A percentile compares a stretch with the other conserved stretches of the same genome.
phyloP scores from a whole-genome alignment of 768 basidiomycete genomes.

The Pisolithus albus region DNA sequence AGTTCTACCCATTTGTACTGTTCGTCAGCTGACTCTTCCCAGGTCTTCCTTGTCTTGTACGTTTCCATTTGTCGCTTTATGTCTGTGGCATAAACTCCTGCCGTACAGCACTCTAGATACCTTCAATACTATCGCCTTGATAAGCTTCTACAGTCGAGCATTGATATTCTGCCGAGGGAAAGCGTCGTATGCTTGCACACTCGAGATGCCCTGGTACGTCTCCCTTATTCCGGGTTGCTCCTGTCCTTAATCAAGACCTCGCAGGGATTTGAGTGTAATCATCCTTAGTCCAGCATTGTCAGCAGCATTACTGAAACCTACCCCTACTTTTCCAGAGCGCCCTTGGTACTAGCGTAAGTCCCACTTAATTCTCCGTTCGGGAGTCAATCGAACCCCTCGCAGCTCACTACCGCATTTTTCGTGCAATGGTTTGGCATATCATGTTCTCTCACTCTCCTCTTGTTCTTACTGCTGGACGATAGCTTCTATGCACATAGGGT shows the following conservation, averaged over 20 bases:
- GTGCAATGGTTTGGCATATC: conserved; percentile 13
- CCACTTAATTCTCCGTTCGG: too few species aligned
- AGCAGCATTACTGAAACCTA: not conserved
- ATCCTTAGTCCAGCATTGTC: not conserved
- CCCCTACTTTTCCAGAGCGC: not conserved
- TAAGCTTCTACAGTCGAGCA: not conserved
- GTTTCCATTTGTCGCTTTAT: not conserved
- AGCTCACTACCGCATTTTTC: conserved; percentile 14
- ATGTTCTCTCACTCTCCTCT: not conserved
- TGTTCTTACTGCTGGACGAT: not conserved
- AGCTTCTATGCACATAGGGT: conserved; percentile 23
- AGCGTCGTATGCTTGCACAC: not conserved
- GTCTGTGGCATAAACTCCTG: not conserved
- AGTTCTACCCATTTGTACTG: not conserved
- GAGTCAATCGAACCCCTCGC: not conserved
- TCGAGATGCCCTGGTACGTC: not conserved
- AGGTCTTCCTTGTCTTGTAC: not conserved
- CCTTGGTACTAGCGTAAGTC: conserved; percentile 2
- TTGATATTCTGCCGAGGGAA: not conserved
- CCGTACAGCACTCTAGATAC: not conserved
- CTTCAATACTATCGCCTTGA: not conserved
- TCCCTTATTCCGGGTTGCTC: not conserved
- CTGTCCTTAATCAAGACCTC: not conserved
- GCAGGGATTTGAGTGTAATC: not conserved
- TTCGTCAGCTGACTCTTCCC: not conserved